Evolutionary conservation across 345 rosid genomes (phyloP).

Genomic region (Lepidium aucheri): DNA sequence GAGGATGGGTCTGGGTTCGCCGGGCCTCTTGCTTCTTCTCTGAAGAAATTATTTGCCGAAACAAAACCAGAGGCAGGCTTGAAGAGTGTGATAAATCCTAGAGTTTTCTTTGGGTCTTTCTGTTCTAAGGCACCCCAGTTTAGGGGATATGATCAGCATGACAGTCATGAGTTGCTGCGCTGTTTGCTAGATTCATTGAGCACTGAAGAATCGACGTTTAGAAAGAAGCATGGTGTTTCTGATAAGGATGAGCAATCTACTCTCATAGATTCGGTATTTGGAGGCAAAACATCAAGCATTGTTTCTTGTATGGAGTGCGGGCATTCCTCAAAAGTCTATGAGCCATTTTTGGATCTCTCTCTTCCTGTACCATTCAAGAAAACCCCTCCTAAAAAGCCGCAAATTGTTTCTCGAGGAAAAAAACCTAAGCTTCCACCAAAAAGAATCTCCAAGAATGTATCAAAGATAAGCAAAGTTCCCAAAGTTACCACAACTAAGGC

Average conservation of each 20-base stretch:
- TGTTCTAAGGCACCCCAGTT: constrained; percentile 88
- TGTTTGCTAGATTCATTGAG: constrained; percentile 81
- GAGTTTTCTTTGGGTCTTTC: constrained; percentile 50
- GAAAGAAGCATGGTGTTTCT: constrained; percentile 37
- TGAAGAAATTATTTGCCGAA: constrained; percentile 72
- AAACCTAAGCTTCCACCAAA: constrained; percentile 68
- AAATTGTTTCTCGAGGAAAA: constrained; percentile 48
- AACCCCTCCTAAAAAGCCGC: constrained; percentile 49
- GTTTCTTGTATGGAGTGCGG: constrained; percentile 83
- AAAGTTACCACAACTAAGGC: constrained; percentile 28
- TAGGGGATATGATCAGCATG: constrained; percentile 91
- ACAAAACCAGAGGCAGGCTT: constrained; percentile 46
- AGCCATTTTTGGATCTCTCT: constrained; percentile 92
- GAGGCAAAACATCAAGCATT: constrained; percentile 83
- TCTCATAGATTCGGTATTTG: constrained; percentile 71
- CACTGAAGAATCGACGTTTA: constrained; percentile 57
- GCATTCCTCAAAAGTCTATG: constrained; percentile 78
- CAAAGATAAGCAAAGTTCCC: constrained; percentile 41
- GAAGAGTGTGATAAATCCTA: constrained; percentile 69
- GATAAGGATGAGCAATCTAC: constrained; percentile 37
- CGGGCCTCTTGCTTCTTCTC: constrained; percentile 54
- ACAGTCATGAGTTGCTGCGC: constrained; percentile 86
- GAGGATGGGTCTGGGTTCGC: constrained; percentile 29
- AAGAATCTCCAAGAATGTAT: constrained; percentile 36
- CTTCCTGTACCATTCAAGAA: constrained; percentile 85